Base-by-base conservation (phyloP, 768 basidiomycete genomes). In the Trametes punicea region DNA sequence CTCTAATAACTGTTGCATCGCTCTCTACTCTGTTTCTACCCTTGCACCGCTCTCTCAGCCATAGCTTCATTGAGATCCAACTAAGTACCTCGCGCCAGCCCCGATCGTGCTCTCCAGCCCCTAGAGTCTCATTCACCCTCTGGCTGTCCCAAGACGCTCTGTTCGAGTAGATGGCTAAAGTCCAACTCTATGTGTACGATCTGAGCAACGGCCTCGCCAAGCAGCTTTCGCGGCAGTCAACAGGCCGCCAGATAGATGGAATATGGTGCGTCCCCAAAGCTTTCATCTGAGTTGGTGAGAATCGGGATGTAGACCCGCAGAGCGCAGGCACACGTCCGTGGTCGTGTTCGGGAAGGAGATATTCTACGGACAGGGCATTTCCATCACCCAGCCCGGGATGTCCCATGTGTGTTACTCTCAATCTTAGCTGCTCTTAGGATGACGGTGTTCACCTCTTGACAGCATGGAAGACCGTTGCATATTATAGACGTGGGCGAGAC, bases 281-380 rank as follows among this genome's bases (percentile, higher is more conserved):
- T 9, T 26, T 51, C 26, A 29, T 33, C 4, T 20, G 27, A 30
- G 25, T 20, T 8, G 1, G 31, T 29, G 26, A n/a, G 61, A 52
- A 7, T 3, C 21, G 25, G 27, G 8, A 23, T 21, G 23, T 4
- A 13, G 20, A 16, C 47, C 62, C 42, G 65, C 52, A 46, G 61
- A 31, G 52, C 30, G 46, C 61, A 90, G 93, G 93, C 95, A 98
- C 71, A 96, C 95, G 0, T 93, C 91, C 15, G 80, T 98, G 20
- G 93, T 97, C 42, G 85, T 87, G 3, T 97, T 83, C 69, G 84
- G 84, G 2, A 84, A 85, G 64, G 95, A 98, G 67, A 73, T 91
- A 26, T 96, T 90, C 65, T 98, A 93, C 69, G 94, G 95, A 2
- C 90, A 85, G 63, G 95, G 95, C 2, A 93, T 98, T 55, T 72